phyloP scores from a whole-genome alignment of 495 filamentous ascomycete genomes.

The Neurospora pannonica region DNA sequence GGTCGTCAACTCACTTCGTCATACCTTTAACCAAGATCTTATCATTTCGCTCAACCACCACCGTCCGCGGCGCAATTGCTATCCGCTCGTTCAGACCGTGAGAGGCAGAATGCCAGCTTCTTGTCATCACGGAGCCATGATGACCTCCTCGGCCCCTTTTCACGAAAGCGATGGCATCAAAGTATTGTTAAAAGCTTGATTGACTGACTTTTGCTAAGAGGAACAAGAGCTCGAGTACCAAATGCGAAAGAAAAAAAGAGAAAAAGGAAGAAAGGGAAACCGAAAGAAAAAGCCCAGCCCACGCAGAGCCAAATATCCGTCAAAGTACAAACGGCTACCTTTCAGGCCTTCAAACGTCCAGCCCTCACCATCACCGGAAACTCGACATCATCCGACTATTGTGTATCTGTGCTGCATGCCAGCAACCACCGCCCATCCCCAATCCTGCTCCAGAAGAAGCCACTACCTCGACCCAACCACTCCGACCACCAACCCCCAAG shows the following conservation, averaged over 20 bases:
- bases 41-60: neutral
- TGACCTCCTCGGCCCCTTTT: too few relatives aligned
- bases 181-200: conserved; percentile 20
- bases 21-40: neutral
- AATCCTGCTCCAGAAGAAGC: neutral
- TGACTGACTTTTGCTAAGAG: conserved; percentile 23
- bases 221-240: neutral
- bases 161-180: neutral
- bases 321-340: neutral
- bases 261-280: conserved; percentile 1
- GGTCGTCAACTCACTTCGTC: neutral
- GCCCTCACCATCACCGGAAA: neutral
- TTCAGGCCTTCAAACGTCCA: neutral
- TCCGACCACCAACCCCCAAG: neutral
- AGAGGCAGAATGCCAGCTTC: neutral
- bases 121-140: neutral
- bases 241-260: conserved; percentile 3
- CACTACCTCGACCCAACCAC: neutral
- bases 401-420: neutral
- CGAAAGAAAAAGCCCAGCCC: neutral
- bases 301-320: neutral
- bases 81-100: neutral
- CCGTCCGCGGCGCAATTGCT: too few relatives aligned
- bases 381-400: neutral
- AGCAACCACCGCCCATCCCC: neutral